These are phyloP conservation scores for Isoetes taiwanensis DNA, from an alignment of 75 land plant species.

Conservation along the genomic window DNA sequence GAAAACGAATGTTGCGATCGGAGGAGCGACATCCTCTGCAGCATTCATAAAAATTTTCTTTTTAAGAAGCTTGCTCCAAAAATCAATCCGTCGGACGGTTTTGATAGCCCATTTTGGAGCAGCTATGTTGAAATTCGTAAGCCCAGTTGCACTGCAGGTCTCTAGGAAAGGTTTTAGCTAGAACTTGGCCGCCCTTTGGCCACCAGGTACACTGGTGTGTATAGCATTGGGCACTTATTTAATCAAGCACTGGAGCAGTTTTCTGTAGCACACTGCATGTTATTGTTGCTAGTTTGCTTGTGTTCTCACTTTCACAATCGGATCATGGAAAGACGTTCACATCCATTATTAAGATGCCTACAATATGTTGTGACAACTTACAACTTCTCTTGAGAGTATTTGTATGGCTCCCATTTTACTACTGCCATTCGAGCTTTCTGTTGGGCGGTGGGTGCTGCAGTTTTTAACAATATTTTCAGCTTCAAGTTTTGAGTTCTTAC, in stretches of 20 bases:
- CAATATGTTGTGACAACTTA: neutral
- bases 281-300: neutral
- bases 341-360: neutral
- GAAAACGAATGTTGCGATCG: too few species aligned
- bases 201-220: too few species aligned
- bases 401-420: conserved; percentile 7
- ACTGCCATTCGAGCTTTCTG: neutral
- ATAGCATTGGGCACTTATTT: too few species aligned
- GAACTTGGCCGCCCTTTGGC: too few species aligned
- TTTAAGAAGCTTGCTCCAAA: too few species aligned
- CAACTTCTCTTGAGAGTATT: conserved; percentile 1
- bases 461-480: neutral
- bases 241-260: conserved; percentile 1
- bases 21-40: too few species aligned
- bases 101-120: too few species aligned
- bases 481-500: neutral
- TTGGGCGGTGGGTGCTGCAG: neutral
- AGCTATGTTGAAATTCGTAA: too few species aligned
- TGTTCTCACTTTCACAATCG: neutral
- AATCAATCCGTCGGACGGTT: too few species aligned
- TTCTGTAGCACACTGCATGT: conserved; percentile 3
- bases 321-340: neutral
- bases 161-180: too few species aligned
- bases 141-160: too few species aligned
- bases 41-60: too few species aligned